Conservation (phyloP, 1,284 basidiomycete genomes). For the Ceratobasidium sp. region DNA sequence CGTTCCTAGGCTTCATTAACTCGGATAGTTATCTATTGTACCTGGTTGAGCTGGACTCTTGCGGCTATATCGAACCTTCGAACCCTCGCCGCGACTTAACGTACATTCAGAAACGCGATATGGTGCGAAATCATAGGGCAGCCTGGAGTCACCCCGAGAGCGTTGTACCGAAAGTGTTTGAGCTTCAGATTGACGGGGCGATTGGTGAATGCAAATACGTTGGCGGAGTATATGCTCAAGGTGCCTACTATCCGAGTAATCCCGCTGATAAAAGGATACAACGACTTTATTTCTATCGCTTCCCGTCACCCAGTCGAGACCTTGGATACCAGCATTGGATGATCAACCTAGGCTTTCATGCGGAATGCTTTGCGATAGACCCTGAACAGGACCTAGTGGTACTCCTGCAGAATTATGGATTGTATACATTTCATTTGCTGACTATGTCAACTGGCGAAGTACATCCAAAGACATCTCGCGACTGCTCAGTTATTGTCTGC, state of each 20-base stretch:
- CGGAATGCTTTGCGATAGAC: not conserved
- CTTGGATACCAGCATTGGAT: not conserved
- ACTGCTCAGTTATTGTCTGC: not conserved
- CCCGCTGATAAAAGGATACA: not conserved
- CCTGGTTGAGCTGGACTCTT: not conserved
- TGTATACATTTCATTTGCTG: not conserved
- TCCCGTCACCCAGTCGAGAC: not conserved
- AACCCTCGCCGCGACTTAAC: not conserved
- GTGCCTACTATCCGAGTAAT: too few species aligned
- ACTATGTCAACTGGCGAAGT: not conserved
- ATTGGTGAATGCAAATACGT: not conserved
- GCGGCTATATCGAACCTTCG: not conserved
- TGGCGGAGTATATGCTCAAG: not conserved
- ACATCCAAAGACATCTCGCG: not conserved
- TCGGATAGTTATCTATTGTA: not conserved
- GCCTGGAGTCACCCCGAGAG: not conserved
- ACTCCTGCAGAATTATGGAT: not conserved
- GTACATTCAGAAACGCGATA: not conserved
- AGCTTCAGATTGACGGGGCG: too few species aligned
- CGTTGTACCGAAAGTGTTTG: not conserved
- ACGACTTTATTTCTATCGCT: not conserved
- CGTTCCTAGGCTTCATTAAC: not conserved
- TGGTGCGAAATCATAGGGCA: not conserved
- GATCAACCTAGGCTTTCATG: not conserved
- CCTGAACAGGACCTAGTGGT: conserved; percentile 19